Conservation (phyloP, 148 eudicot species). For the Mesembryanthemum crystallinum region DNA sequence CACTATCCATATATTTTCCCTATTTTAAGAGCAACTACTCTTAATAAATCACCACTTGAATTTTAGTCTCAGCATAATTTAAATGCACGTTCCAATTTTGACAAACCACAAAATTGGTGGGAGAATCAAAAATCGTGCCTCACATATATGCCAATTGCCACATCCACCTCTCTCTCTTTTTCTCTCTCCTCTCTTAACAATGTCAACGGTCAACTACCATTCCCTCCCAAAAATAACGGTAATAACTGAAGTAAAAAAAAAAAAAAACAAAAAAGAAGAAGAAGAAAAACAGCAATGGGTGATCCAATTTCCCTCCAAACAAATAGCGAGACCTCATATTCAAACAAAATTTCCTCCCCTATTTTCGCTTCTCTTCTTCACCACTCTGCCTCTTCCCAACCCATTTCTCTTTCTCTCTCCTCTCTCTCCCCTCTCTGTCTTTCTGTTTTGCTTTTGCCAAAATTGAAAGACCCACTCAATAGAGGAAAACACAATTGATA, state of each 20-base stretch:
- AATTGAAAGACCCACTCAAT: neutral
- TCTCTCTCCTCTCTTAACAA: neutral
- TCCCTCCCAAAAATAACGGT: slow-evolving; percentile 23
- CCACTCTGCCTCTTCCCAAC: neutral
- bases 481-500: neutral
- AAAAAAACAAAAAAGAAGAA: neutral
- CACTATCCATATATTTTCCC: neutral
- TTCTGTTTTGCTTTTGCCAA: slow-evolving; percentile 7
- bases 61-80: neutral
- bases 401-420: neutral
- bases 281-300: neutral
- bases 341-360: slow-evolving; percentile 7
- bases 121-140: slow-evolving; percentile 21
- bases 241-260: neutral
- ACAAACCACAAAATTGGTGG: neutral
- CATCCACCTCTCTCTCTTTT: neutral
- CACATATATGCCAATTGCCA: slow-evolving; percentile 12
- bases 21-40: neutral
- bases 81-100: slow-evolving; percentile 2
- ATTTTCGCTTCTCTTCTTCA: slow-evolving; percentile 18
- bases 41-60: neutral
- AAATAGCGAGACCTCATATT: neutral
- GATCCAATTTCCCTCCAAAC: neutral
- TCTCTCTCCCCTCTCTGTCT: slow-evolving; percentile 20
- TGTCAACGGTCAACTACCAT: slow-evolving; percentile 26